These are phyloP conservation scores for Magnaporthiopsis incrustans DNA, from an alignment of 2,329 filamentous ascomycete genomes.

Conservation along the genomic window DNA sequence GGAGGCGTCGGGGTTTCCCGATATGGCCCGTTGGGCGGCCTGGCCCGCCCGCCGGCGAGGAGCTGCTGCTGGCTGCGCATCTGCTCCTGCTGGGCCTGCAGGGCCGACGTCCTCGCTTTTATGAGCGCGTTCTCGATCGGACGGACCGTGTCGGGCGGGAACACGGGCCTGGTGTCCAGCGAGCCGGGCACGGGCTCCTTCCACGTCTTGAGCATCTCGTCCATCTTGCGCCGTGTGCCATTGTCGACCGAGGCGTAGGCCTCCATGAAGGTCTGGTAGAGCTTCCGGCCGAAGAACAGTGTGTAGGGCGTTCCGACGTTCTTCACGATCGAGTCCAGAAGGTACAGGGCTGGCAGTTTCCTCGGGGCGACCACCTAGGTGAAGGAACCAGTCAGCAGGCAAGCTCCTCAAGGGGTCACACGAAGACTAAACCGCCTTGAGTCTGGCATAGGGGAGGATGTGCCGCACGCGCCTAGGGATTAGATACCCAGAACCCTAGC, in stretches of 20 bases:
- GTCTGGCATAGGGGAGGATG: neutral
- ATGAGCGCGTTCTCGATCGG: conserved; percentile 92
- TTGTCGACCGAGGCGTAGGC: conserved; percentile 85
- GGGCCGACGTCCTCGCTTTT: conserved; percentile 60
- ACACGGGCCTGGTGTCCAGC: conserved; percentile 86
- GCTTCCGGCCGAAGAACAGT: conserved; percentile 82
- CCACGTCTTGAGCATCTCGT: conserved; percentile 97
- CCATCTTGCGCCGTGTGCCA: conserved; percentile 79
- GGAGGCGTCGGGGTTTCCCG: conserved; percentile 71
- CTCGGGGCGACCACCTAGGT: conserved; percentile 73
- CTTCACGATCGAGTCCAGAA: conserved; percentile 96
- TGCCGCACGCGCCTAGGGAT: neutral
- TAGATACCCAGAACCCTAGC: neutral
- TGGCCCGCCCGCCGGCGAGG: conserved; percentile 31
- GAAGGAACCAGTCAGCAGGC: neutral
- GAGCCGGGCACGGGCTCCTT: conserved; percentile 94
- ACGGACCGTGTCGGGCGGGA: conserved; percentile 75
- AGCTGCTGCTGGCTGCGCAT: conserved; percentile 48
- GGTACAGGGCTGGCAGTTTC: conserved; percentile 92
- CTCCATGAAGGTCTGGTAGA: conserved; percentile 95
- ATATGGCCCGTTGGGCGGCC: conserved; percentile 36
- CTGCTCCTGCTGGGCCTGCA: conserved; percentile 51
- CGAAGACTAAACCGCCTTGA: neutral
- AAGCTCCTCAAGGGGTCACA: neutral
- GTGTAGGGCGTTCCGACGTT: conserved; percentile 98